Conservation (phyloP, 371 early-diverging fungal species). For the Enterocytospora artemiae region DNA sequence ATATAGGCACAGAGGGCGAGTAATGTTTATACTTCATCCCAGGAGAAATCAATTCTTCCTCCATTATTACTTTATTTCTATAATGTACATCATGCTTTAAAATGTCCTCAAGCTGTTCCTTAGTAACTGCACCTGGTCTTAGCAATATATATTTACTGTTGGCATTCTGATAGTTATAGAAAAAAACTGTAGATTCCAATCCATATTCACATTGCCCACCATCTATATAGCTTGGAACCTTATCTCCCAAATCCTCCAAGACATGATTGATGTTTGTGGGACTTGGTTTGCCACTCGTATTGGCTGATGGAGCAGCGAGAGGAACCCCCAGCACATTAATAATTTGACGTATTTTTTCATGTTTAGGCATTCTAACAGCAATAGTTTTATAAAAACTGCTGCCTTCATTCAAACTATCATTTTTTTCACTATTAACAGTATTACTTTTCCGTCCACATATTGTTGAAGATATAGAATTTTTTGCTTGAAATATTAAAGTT, state of each 20-base stretch:
- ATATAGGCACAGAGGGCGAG: conserved; percentile 62
- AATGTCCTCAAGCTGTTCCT: conserved; percentile 62
- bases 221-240: conserved; percentile 75
- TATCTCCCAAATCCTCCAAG: conserved; percentile 68
- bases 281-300: conserved; percentile 83
- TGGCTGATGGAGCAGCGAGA: conserved; percentile 96
- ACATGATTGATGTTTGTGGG: conserved; percentile 86
- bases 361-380: conserved; percentile 81
- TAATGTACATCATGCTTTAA: conserved; percentile 9
- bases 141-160: conserved; percentile 67
- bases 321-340: conserved; percentile 77
- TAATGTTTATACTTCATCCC: conserved; percentile 99
- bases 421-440: conserved; percentile 52
- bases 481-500: conserved; percentile 74
- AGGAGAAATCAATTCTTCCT: conserved; percentile 69
- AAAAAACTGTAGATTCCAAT: conserved; percentile 86
- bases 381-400: conserved; percentile 61
- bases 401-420: conserved; percentile 67
- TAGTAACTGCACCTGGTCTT: conserved; percentile 89
- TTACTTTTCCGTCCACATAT: conserved; percentile 63
- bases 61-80: conserved; percentile 7
- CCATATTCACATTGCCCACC: conserved; percentile 79
- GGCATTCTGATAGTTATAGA: no score
- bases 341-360: conserved; percentile 74
- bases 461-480: conserved; percentile 62